A percentile compares a stretch with the other conserved stretches of the same genome.
These are phyloP conservation scores for Phoenix dactylifera DNA, from an alignment of 176 grass and related monocot genomes.

Conservation along the genomic window DNA sequence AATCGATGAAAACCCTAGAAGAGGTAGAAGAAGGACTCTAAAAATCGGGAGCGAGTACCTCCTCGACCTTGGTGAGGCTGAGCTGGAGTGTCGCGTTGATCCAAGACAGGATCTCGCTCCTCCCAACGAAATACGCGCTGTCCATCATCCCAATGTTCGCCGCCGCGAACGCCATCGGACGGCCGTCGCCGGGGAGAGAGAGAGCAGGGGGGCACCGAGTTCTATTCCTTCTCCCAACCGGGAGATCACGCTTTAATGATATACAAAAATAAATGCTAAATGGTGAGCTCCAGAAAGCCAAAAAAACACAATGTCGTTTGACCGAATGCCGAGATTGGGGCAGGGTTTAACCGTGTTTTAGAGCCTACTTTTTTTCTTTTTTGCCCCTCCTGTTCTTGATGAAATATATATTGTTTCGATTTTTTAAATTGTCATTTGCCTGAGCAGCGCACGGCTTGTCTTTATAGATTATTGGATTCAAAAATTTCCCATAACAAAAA, in stretches of 20 bases:
- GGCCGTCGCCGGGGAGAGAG: not conserved
- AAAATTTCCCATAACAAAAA: too few relatives aligned
- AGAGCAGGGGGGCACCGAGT: constrained; percentile 8
- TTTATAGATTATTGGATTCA: too few relatives aligned
- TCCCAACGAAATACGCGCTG: constrained; percentile 84
- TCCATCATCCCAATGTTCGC: constrained; percentile 86
- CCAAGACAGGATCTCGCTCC: constrained; percentile 86
- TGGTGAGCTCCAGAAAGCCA: not conserved
- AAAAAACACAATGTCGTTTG: too few relatives aligned
- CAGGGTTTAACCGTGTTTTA: too few relatives aligned
- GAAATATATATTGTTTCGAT: too few relatives aligned
- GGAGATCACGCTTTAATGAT: constrained; percentile 14
- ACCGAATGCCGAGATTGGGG: too few relatives aligned
- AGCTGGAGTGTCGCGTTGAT: constrained; percentile 88
- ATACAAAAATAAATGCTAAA: not conserved
- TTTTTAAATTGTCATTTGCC: too few relatives aligned
- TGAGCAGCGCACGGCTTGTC: too few relatives aligned
- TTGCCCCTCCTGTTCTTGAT: too few relatives aligned
- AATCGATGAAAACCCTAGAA: not conserved
- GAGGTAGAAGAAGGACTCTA: not conserved
- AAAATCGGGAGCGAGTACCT: constrained; percentile 33
- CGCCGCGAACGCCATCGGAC: constrained; percentile 32
- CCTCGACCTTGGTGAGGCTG: constrained; percentile 71
- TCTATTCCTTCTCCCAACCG: not conserved
- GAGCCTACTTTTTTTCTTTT: too few relatives aligned